Evolutionary conservation across 495 filamentous ascomycete species (phyloP), one percentile per base, ranked within the genome.

Genomic region (Penicillium pancosmium): DNA sequence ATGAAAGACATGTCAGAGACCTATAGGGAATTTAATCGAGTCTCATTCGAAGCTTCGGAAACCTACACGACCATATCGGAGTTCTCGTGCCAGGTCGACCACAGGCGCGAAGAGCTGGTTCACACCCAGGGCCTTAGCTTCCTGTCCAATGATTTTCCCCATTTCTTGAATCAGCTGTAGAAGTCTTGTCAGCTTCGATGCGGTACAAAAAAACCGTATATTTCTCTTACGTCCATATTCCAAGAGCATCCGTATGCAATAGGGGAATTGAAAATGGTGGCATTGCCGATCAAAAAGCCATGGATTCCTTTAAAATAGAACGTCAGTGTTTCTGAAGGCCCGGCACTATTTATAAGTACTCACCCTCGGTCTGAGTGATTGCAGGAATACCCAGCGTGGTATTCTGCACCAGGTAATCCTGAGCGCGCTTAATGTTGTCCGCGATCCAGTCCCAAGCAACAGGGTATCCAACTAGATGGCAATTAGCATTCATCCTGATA

Each of bases 231-330:
- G 25, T 74, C 74, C 2, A 78, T 79, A 54, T 90, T 86, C 63
- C 81, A 89, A 5, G 87, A 85, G 67, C 84, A 88, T 16, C 82
- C 86, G 62, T 88, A 82, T 18, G 74, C 86, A 67, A 91, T 90
- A 0, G 87, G 86, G 4, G 85, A 88, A 64, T 90, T 89, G 78
- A 88, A 90, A 50, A 91, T 89, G 0, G 87, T 89, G 12, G 87
- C 87, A 72, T 90, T 89, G 18, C 79, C 82, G 48, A 87, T 79
- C 49, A 90, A 68, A 52, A 90, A 88, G 0, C 87, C 88, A 61
- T 90, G 87, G 51, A 90, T 87, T 54, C 74, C 79, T 78, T 38
- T n/a, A 38, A 38, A n/a, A n/a, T 9, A 15, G 12, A 12, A 2
- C 36, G 10, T 38, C 12, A 38, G 36, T n/a, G 6, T 38, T 13